A percentile compares a stretch with the other conserved stretches of the same genome.
These are phyloP conservation scores for Candida albicans DNA, from an alignment of 1,139 yeast genomes.

Conservation along the genomic window DNA sequence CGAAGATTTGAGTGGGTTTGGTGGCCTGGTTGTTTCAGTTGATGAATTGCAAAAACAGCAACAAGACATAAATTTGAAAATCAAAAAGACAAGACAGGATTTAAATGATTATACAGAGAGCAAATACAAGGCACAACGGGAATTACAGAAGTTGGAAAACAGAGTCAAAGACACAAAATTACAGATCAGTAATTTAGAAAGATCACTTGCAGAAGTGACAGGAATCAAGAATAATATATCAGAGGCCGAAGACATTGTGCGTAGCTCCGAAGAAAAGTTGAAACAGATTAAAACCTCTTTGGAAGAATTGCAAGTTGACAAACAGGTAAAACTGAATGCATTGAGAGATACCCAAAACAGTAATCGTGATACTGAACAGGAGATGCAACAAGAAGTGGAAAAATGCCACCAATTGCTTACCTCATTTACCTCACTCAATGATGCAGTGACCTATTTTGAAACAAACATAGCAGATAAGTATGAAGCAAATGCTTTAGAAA, in stretches of 20 bases:
- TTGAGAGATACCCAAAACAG: constrained; percentile 22
- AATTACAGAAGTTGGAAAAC: constrained; percentile 50
- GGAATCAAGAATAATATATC: constrained; percentile 19
- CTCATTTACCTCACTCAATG: constrained; percentile 12
- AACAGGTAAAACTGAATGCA: constrained; percentile 21
- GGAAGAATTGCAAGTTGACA: constrained; percentile 13
- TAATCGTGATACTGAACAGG: constrained; percentile 21
- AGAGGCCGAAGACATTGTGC: constrained; percentile 20
- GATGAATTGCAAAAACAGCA: constrained; percentile 57
- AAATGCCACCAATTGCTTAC: constrained; percentile 3
- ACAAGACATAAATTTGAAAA: constrained; percentile 37
- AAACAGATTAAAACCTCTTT: constrained; percentile 17
- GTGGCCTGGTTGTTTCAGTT: constrained; percentile 30
- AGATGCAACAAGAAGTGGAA: constrained; percentile 11
- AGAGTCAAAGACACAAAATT: constrained; percentile 58
- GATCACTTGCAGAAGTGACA: constrained; percentile 42
- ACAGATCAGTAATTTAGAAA: constrained; percentile 56
- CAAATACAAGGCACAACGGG: constrained; percentile 51
- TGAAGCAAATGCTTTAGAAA: constrained; percentile 19
- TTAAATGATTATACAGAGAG: constrained; percentile 46
- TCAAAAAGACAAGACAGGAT: constrained; percentile 47
- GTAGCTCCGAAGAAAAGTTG: constrained; percentile 15
- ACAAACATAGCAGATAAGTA: constrained; percentile 18
- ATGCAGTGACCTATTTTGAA: constrained; percentile 22
- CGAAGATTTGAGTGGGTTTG: constrained; percentile 39